Evolutionary conservation across 2,329 filamentous ascomycete species (phyloP).

Genomic region (Talaromyces sp.): DNA sequence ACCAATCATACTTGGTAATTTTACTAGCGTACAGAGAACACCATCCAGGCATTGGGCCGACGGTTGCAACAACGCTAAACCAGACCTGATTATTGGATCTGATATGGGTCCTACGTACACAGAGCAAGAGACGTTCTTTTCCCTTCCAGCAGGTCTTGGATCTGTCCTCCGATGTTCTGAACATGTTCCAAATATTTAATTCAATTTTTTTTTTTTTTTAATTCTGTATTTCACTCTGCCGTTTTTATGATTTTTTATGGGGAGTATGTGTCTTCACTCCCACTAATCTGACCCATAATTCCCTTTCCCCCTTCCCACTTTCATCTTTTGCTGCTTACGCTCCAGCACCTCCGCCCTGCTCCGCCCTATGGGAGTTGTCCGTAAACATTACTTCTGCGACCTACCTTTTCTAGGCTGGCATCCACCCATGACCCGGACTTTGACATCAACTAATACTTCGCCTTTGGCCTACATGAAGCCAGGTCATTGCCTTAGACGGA

Average conservation of each 20-base stretch:
- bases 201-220: constrained; percentile 6
- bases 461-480: not conserved
- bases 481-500: not conserved
- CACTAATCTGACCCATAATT: constrained; percentile 2
- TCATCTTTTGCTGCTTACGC: constrained; percentile 12
- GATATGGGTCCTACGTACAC: constrained; percentile 33
- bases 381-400: constrained; percentile 30
- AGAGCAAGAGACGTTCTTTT: not conserved
- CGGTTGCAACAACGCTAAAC: constrained; percentile 36
- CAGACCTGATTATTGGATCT: constrained; percentile 38
- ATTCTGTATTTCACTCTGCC: constrained; percentile 3
- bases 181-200: constrained; percentile 13
- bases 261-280: not conserved
- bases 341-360: constrained; percentile 19
- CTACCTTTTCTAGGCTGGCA: constrained; percentile 32
- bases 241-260: not conserved
- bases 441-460: constrained; percentile 41
- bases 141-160: constrained; percentile 21
- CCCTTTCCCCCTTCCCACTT: constrained; percentile 8
- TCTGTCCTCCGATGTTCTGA: constrained; percentile 20
- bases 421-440: constrained; percentile 38
- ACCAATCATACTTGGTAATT: not conserved
- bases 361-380: constrained; percentile 22
- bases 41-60: constrained; percentile 21
- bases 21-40: no score